Conservation (phyloP, 352 stramenopile genomes). For the Phytophthora syringae region DNA sequence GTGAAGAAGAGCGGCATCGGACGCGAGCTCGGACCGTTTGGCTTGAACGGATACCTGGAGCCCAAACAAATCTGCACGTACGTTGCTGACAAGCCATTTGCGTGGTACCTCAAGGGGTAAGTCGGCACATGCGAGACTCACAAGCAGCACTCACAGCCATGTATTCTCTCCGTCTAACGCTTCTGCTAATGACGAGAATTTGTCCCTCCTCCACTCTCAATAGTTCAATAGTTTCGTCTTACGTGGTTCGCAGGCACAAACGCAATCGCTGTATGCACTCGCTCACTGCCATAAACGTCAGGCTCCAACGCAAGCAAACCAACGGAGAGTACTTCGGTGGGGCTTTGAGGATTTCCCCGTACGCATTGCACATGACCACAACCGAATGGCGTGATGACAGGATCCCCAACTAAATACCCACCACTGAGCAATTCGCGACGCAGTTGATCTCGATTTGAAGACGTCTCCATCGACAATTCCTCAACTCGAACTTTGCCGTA, state of each 20-base stretch:
- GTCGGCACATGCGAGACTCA: neutral
- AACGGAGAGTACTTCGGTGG: constrained; percentile 21
- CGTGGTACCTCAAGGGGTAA: constrained; percentile 55
- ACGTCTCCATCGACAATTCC: constrained; percentile 49
- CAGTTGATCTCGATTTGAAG: constrained; percentile 38
- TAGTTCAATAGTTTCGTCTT: constrained; percentile 32
- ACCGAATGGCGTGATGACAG: constrained; percentile 76
- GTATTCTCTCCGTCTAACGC: constrained; percentile 4
- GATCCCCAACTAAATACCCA: constrained; percentile 54
- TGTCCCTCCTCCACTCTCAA: constrained; percentile 1
- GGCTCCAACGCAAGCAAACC: constrained; percentile 27
- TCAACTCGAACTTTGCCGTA: constrained; percentile 64
- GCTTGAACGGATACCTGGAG: constrained; percentile 68
- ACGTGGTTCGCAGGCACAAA: constrained; percentile 31
- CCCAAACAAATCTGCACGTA: constrained; percentile 78
- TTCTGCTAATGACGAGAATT: constrained; percentile 4
- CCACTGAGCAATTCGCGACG: constrained; percentile 30
- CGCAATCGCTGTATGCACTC: constrained; percentile 12
- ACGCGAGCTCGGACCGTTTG: constrained; percentile 69
- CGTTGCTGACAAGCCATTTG: constrained; percentile 71
- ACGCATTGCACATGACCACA: constrained; percentile 55
- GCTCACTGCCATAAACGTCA: neutral
- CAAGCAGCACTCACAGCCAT: neutral
- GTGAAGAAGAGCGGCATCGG: constrained; percentile 87
- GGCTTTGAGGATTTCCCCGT: constrained; percentile 18